Percentiles rank a stretch among this genome's conserved stretches.
Evolutionary conservation across 129 eudicot species (phyloP).

Genomic region (Flaveria bidentis): DNA sequence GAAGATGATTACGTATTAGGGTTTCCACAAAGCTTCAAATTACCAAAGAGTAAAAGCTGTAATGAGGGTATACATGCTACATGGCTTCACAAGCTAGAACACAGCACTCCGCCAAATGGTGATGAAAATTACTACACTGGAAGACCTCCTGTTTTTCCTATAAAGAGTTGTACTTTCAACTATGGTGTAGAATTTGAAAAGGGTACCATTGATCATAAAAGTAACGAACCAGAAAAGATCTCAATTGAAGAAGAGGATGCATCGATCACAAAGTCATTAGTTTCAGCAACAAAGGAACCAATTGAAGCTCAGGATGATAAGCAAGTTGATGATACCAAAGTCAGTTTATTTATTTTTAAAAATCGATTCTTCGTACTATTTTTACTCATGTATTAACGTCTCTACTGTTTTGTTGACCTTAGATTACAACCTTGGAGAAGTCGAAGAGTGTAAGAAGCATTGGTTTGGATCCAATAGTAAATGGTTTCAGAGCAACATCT

Average conservation of each 20-base stretch:
- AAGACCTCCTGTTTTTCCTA: conserved; percentile 40
- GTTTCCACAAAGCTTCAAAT: conserved; percentile 38
- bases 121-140: conserved; percentile 46
- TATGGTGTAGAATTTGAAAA: conserved; percentile 45
- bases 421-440: conserved; percentile 19
- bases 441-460: conserved; percentile 56
- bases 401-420: neutral
- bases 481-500: conserved; percentile 38
- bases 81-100: conserved; percentile 36
- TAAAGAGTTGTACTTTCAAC: conserved; percentile 42
- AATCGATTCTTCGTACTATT: neutral
- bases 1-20: conserved; percentile 32
- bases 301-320: conserved; percentile 27
- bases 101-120: conserved; percentile 45
- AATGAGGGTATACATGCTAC: conserved; percentile 44
- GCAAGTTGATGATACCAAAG: conserved; percentile 45
- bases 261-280: conserved; percentile 16
- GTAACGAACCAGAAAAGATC: conserved; percentile 37
- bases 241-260: conserved; percentile 24
- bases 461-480: conserved; percentile 86
- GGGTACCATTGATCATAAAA: conserved; percentile 32
- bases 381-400: conserved; percentile 12
- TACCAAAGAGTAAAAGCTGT: conserved; percentile 66
- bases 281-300: conserved; percentile 31
- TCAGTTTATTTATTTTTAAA: conserved; percentile 37